phyloP scores from a whole-genome alignment of 2,329 filamentous ascomycete species.

The Madurella mycetomatis region DNA sequence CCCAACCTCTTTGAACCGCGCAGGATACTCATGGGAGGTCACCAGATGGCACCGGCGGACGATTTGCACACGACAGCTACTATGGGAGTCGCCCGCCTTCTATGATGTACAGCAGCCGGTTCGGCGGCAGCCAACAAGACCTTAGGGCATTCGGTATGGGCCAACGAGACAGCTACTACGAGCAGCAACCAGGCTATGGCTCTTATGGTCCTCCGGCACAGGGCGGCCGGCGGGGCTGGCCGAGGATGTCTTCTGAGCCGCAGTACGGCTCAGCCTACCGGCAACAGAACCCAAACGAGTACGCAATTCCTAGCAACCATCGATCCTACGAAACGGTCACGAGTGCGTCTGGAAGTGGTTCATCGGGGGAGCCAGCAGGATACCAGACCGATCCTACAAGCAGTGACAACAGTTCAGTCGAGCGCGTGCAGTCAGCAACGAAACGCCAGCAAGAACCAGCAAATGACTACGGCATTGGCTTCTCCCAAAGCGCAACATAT shows the following conservation, averaged over 20 bases:
- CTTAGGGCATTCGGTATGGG: conserved; percentile 30
- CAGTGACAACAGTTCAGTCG: conserved; percentile 88
- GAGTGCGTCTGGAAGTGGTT: conserved; percentile 69
- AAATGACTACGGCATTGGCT: conserved; percentile 63
- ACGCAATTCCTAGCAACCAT: conserved; percentile 60
- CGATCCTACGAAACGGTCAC: conserved; percentile 84
- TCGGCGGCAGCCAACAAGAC: conserved; percentile 37
- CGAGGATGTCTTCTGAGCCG: conserved; percentile 46
- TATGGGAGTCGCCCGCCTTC: conserved; percentile 43
- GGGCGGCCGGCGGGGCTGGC: conserved; percentile 32
- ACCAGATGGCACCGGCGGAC: conserved; percentile 36
- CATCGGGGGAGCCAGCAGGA: conserved; percentile 66
- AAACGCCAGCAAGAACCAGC: conserved; percentile 48
- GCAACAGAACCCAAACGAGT: conserved; percentile 43
- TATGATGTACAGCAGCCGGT: conserved; percentile 23
- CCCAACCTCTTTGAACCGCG: not conserved
- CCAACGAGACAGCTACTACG: conserved; percentile 37
- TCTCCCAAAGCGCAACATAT: conserved; percentile 41
- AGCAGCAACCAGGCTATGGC: conserved; percentile 38
- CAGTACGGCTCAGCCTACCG: conserved; percentile 36
- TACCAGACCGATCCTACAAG: conserved; percentile 82
- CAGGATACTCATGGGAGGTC: conserved; percentile 11
- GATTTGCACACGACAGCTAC: conserved; percentile 50
- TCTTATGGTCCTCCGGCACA: conserved; percentile 30
- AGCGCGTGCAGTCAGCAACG: conserved; percentile 59